Evolutionary conservation across 2,329 filamentous ascomycete species (phyloP), one percentile per base, ranked within the genome.

Genomic region (Fusarium palustre): DNA sequence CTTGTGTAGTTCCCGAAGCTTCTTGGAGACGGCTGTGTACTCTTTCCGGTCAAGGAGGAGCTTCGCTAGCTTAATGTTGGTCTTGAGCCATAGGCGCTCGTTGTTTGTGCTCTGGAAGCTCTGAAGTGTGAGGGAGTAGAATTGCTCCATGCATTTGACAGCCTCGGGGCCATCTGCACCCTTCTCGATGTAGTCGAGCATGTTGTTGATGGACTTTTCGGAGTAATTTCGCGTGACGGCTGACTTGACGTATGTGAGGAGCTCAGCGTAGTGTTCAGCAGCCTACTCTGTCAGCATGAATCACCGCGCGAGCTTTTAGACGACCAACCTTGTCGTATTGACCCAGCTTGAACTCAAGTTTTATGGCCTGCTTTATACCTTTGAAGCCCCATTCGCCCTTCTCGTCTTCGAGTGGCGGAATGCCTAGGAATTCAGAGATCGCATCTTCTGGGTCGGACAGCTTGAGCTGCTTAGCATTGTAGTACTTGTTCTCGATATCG

Each of bases 341-440:
- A n/a, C 88, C 90, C n/a, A 97, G 87, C 81, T 92, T 94, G 81
- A 97, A 97, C 79, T 98, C 94, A 3, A 97, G 86, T 82, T 99
- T 99, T 79, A 98, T 97, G 3, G 96, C 96, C 80, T 99, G 96
- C 82, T 99, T 99, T 70, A 98, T 80, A 6, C 94, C 95, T 80
- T 98, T 99, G 86, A 99, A 99, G 0, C 96, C 96, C 96, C 95
- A 98, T 79, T 99, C 95, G 64, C 93, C 93, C 82, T 98, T 99
- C 79, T 97, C 93, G 55, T 90, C 82, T 80, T 99, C 95, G 46
- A 97, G 80, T 16, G 87, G 85, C 7, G 93, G 94, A 68, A 99
- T 91, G 33, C 89, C 92, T n/a, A 98, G 83, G 75, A 99, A 99
- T 79, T 98, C 95, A 36, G 90, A 89, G 58, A 99, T 92, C 3